A percentile compares a stretch with the other conserved stretches of the same genome.
Conservation (phyloP, 352 stramenopile genomes). For the Phytophthora podocarpi region DNA sequence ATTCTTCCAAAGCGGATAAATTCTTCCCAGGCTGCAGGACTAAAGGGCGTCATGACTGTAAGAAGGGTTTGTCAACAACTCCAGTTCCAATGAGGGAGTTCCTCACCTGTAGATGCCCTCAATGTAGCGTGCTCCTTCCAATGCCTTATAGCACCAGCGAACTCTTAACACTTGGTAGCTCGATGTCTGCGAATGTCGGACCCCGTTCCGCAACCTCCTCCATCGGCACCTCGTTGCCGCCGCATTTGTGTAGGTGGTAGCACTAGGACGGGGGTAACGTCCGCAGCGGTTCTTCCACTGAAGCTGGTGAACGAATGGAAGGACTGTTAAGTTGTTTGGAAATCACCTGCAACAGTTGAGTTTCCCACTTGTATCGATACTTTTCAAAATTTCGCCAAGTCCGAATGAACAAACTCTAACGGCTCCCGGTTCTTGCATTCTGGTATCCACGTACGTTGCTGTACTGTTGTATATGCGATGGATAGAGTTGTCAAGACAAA, state of each 20-base stretch:
- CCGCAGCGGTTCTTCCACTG: not conserved
- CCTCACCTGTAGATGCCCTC: no score
- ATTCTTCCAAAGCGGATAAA: constrained; percentile 53
- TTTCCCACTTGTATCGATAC: constrained; percentile 82
- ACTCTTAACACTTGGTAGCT: not conserved
- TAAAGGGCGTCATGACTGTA: not conserved
- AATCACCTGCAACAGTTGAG: constrained; percentile 44
- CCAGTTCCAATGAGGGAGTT: no score
- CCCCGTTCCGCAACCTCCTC: not conserved
- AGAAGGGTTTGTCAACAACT: not conserved
- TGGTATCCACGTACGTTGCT: constrained; percentile 92
- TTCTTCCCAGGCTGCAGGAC: not conserved
- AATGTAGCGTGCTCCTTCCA: no score
- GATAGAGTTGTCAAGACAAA: constrained; percentile 96
- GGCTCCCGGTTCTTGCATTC: constrained; percentile 83
- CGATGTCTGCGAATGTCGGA: constrained; percentile 10
- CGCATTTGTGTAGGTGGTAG: not conserved
- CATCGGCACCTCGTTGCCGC: not conserved
- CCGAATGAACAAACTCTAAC: constrained; percentile 71
- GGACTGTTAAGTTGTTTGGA: no score
- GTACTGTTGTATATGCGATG: no score
- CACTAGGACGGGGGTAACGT: not conserved
- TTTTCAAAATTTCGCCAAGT: constrained; percentile 92
- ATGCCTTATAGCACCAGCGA: no score
- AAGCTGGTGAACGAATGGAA: not conserved